phyloP scores from a whole-genome alignment of 2,329 filamentous ascomycete genomes.

The Ophiocordyceps unilateralis region DNA sequence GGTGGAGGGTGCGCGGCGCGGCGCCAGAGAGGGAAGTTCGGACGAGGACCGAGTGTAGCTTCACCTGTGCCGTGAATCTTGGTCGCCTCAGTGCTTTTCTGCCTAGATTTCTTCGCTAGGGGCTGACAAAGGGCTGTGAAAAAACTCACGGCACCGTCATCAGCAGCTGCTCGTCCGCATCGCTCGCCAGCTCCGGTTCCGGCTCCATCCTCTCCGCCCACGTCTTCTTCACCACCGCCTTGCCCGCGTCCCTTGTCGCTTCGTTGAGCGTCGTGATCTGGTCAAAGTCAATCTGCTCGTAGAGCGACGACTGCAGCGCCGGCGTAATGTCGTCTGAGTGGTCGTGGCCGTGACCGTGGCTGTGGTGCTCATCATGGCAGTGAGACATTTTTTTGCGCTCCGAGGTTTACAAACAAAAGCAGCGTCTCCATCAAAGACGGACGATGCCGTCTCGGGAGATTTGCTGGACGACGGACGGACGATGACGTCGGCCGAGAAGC shows the following conservation, averaged over 20 bases:
- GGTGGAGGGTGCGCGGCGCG: constrained; percentile 67
- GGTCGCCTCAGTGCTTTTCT: background rate
- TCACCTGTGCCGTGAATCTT: constrained; percentile 86
- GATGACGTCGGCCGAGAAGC: too few relatives aligned
- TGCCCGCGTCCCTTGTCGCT: constrained; percentile 46
- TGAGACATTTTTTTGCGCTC: constrained; percentile 18
- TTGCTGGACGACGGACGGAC: too few relatives aligned
- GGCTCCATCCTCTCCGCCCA: constrained; percentile 64
- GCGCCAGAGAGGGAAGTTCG: constrained; percentile 55
- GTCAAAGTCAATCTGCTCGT: constrained; percentile 83
- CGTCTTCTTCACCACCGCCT: constrained; percentile 69
- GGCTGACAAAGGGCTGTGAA: background rate
- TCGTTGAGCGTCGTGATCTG: constrained; percentile 77
- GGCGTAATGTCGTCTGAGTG: constrained; percentile 87
- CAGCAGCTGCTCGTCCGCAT: constrained; percentile 84
- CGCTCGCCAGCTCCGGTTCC: constrained; percentile 64
- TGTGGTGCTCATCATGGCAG: constrained; percentile 31
- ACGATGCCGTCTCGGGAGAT: too few relatives aligned
- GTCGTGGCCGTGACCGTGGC: constrained; percentile 58
- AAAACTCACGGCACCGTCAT: constrained; percentile 68
- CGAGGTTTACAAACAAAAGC: too few relatives aligned
- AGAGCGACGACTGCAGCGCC: constrained; percentile 77
- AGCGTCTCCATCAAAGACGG: too few relatives aligned
- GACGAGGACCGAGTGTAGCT: constrained; percentile 75
- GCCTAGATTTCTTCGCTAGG: background rate